Base-by-base conservation (phyloP, 225 moss, liverwort and hornwort genomes). In the Polytrichum formosum region DNA sequence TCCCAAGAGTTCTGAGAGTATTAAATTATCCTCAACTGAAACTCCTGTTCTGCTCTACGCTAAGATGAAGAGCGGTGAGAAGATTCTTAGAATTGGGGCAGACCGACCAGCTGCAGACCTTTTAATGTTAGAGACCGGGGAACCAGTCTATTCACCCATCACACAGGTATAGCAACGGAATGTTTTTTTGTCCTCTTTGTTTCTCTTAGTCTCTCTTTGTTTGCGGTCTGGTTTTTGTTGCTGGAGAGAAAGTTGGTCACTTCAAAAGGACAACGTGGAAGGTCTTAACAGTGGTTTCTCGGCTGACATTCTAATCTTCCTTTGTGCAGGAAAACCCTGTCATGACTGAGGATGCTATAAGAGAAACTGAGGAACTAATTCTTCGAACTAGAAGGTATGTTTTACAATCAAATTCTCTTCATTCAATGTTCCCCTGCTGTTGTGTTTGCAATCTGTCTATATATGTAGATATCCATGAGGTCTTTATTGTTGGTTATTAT, bases 321-420 rank as follows among this genome's bases (percentile, higher is more conserved):
- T 54, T 67, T 74, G 27, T 82, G 78, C 81, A 91, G 88, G 96
- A 96, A 73, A 88, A 87, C 25, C 91, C 93, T 31, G 74, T 96
- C 21, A 90, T 96, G 83, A 96, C 96, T 26, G 96, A 96, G 76
- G 96, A 96, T 75, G 86, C 91, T 5, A 88, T 96, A 62, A 80
- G 91, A 68, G 96, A 96, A 77, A 85, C 83, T 4, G 96, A 96
- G 75, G 96, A 96, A 78, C 93, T 96, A 16, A 90, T 96, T 70
- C 91, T 96, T 61, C 90, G 96, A 59, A 96, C 96, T 30, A 79
- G 93, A 75, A 96, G 91, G 91, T 91, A 65, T 46, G 46, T 46
- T 46, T 46, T 13, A 13, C 13, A 46, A 46, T 13, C 3, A 16
- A 46, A 46, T 46, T 46, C 2, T 13, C 0, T 37, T 37, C 1